These are phyloP conservation scores for Tubosaeta sp. DNA, from an alignment of 768 basidiomycete species.

Conservation along the genomic window DNA sequence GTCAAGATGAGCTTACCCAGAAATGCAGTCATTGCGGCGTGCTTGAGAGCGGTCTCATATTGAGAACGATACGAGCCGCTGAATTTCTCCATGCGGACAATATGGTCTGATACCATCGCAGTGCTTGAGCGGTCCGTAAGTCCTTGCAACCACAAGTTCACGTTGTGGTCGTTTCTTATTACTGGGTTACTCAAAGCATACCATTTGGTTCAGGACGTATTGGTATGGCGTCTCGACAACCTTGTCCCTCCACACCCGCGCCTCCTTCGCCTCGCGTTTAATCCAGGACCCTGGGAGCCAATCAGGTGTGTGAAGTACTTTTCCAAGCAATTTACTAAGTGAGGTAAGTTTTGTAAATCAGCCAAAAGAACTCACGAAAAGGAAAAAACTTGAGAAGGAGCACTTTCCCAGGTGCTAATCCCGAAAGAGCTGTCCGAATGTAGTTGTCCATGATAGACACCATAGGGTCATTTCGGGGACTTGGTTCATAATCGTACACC, in stretches of 20 bases:
- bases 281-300: conserved; percentile 41
- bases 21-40: conserved; percentile 8
- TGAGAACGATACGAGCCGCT: conserved; percentile 1
- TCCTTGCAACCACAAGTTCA: background rate
- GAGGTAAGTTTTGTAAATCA: background rate
- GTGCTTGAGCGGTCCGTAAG: background rate
- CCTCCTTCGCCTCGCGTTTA: conserved; percentile 28
- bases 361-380: conserved; percentile 9
- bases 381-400: conserved; percentile 6
- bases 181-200: background rate
- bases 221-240: conserved; percentile 22
- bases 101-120: conserved; percentile 13
- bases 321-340: background rate
- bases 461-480: conserved; percentile 5
- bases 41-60: conserved; percentile 6
- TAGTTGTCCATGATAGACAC: conserved; percentile 4
- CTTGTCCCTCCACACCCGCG: background rate
- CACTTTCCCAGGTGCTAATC: conserved; percentile 1
- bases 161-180: background rate
- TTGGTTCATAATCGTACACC: conserved; percentile 15
- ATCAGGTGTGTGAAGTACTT: conserved; percentile 14
- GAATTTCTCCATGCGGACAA: conserved; percentile 12
- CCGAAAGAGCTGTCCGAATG: background rate
- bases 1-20: background rate
- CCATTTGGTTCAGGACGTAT: conserved; percentile 27